These are phyloP conservation scores for Backusella sp. DNA, from an alignment of 192 early-diverging fungal genomes.

Conservation along the genomic window DNA sequence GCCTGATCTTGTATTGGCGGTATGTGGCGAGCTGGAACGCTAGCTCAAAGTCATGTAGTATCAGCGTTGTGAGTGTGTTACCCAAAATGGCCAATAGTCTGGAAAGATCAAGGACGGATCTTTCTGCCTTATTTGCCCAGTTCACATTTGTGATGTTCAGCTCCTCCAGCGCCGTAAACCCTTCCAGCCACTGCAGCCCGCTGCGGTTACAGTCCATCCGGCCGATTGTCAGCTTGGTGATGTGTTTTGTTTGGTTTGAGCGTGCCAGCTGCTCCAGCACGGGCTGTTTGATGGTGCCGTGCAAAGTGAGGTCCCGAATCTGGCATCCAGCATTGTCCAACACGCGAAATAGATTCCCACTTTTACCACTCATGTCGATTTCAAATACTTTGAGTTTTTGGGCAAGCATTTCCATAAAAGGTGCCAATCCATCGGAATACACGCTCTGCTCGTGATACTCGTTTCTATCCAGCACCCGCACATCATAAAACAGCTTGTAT, in stretches of 20 bases:
- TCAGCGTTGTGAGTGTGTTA: background rate
- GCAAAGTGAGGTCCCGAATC: background rate
- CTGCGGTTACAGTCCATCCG: background rate
- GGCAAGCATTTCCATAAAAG: background rate
- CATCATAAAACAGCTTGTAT: background rate
- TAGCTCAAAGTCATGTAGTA: background rate
- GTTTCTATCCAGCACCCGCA: background rate
- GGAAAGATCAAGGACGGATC: background rate
- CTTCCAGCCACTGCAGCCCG: background rate
- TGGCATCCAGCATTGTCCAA: constrained; percentile 4
- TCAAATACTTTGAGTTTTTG: background rate
- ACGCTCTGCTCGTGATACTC: background rate
- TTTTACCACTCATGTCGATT: constrained; percentile 5
- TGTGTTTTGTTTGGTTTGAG: background rate
- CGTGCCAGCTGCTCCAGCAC: background rate
- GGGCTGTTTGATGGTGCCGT: background rate
- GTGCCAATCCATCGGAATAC: background rate
- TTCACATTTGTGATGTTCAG: background rate
- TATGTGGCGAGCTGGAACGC: background rate
- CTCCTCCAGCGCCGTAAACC: background rate
- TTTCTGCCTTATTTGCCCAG: background rate
- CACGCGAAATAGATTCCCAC: background rate
- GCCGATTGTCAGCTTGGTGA: background rate
- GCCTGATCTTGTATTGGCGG: background rate
- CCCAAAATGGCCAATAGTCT: background rate